Evolutionary conservation across 2,329 filamentous ascomycete species (phyloP).

Genomic region (Sarocladium kiliense): DNA sequence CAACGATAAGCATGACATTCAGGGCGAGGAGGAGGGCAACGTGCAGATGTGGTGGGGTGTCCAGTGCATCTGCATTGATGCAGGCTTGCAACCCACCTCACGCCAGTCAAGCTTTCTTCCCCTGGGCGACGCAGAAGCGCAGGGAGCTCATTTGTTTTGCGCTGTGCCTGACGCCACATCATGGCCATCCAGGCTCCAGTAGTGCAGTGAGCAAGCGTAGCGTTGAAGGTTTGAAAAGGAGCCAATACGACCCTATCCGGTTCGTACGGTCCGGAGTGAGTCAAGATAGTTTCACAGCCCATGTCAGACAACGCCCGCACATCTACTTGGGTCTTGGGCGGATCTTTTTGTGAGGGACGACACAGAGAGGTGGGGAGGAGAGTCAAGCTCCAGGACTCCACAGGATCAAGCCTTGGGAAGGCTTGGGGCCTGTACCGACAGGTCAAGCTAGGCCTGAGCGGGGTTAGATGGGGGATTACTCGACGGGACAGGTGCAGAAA

Average conservation of each 20-base stretch:
- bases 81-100: slow-evolving; percentile 6
- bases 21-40: not conserved
- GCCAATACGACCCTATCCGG: too few species aligned
- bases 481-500: not conserved
- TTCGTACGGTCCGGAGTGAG: too few species aligned
- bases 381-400: slow-evolving; percentile 7
- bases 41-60: not conserved
- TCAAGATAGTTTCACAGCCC: too few species aligned
- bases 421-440: slow-evolving; percentile 1
- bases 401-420: not conserved
- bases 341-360: not conserved
- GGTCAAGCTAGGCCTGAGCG: slow-evolving; percentile 1
- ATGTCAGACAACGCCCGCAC: not conserved
- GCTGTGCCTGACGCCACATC: not conserved
- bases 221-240: too few species aligned
- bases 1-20: not conserved
- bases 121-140: not conserved
- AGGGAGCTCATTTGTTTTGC: not conserved
- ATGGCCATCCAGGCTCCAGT: not conserved
- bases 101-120: slow-evolving; percentile 6
- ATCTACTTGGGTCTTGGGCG: not conserved
- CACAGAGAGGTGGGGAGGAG: not conserved
- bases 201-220: not conserved
- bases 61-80: slow-evolving; percentile 1
- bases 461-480: slow-evolving; percentile 1